phyloP scores from a whole-genome alignment of 305 asterid genomes.

The Stenogyne calaminthoides region DNA sequence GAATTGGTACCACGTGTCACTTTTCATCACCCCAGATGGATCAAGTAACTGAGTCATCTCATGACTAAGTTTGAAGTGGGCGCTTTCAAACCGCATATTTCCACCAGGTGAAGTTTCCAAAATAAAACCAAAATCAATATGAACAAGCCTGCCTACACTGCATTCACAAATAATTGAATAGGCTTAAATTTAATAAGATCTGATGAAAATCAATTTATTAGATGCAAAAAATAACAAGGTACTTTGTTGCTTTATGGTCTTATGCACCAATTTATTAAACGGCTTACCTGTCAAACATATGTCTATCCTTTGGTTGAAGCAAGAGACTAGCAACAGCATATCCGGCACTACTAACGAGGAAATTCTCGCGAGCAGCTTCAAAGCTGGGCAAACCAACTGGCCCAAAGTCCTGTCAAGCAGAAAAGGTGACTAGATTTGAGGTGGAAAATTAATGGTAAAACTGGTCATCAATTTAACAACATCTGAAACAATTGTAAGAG shows the following conservation, averaged over 20 bases:
- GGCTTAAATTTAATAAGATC: constrained; percentile 20
- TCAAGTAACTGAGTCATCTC: constrained; percentile 98
- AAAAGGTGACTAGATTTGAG: constrained; percentile 13
- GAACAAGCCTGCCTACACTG: constrained; percentile 98
- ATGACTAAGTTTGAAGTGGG: constrained; percentile 97
- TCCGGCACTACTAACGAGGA: constrained; percentile 97
- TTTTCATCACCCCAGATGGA: constrained; percentile 97
- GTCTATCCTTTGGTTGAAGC: constrained; percentile 99
- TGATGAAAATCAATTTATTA: not conserved
- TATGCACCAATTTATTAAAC: not conserved
- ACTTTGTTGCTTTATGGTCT: too few species aligned
- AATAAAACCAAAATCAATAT: constrained; percentile 97
- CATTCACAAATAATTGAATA: constrained; percentile 31
- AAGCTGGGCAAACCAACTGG: constrained; percentile 94
- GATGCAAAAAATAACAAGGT: too few species aligned
- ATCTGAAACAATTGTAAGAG: constrained; percentile 9
- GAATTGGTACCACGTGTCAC: constrained; percentile 89
- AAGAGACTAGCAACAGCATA: constrained; percentile 99
- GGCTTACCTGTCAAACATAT: constrained; percentile 92
- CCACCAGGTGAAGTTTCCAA: constrained; percentile 98
- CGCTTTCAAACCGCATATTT: constrained; percentile 96
- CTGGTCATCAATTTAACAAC: not conserved
- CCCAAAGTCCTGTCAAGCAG: constrained; percentile 95
- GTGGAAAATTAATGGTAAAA: not conserved
- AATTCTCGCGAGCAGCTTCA: constrained; percentile 97